Evolutionary conservation across 2,329 filamentous ascomycete species (phyloP), one percentile per base, ranked within the genome.

Genomic region (Fusarium globosum): DNA sequence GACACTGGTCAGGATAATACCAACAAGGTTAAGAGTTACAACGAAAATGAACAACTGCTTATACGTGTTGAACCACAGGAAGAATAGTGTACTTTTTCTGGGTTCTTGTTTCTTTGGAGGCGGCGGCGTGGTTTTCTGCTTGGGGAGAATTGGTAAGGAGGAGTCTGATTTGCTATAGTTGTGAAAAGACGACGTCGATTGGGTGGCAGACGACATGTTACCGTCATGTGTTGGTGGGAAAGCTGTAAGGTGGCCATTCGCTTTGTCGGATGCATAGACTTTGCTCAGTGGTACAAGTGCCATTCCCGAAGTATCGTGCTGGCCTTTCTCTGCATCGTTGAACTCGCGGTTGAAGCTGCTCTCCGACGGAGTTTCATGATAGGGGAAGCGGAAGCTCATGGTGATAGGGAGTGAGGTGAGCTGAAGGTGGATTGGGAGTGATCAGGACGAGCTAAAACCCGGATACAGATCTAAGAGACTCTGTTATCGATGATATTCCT

Each of bases 401-500:
- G 7, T 13, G 14, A 21, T 8, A 6, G 5, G 7, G 3, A 11
- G 21, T 38, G 20, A 16, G 18, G 4, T 2, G 3, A 16, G 4
- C 0, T 6, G 0, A 3, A n/a, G 11, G 11, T 2, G 13, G 6
- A 10, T 33, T 28, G 2, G 0, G 21, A n/a, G 23, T 18, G 10
- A 28, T 10, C 23, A 39, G 20, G 23, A n/a, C 1, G 51, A 39
- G 35, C 23, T 53, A 53, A 39, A 6, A 53, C 20, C 4, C 23
- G n/a, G 23, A 18, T 7, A 39, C 11, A 38, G 20, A 28, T 28
- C 13, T 2, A 39, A 18, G 14, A 28, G 14, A 7, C 20, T 28
- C 14, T n/a, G 20, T 13, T 39, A 10, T 2, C 18, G 18, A 12
- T 21, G 6, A 53, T 39, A 28, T 23, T n/a, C 23, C 2, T 39